Conservation (phyloP, 257 asterid species). For the Hygrophila difformis region DNA sequence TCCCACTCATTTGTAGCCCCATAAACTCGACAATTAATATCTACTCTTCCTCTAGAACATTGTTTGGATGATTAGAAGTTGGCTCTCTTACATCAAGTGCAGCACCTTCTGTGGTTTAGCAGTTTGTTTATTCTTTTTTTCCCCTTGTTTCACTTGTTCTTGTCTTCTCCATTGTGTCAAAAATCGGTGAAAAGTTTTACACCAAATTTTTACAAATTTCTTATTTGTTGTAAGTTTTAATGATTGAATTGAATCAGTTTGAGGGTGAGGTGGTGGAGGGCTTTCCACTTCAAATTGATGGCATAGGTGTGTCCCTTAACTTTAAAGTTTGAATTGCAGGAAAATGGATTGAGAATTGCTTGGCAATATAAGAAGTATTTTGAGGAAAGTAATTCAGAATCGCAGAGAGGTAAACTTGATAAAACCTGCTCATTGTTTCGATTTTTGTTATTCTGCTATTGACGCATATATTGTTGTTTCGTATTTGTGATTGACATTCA, state of each 20-base stretch:
- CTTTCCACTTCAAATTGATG: background rate
- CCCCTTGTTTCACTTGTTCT: constrained; percentile 2
- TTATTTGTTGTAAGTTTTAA: too few species aligned
- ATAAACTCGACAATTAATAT: too few species aligned
- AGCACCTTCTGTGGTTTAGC: too few species aligned
- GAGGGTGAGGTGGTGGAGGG: too few species aligned
- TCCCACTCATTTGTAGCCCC: too few species aligned
- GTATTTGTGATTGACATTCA: background rate
- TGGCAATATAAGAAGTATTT: constrained; percentile 96
- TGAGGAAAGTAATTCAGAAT: constrained; percentile 57
- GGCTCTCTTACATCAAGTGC: too few species aligned
- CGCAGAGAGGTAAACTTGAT: constrained; percentile 47
- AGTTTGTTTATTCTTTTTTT: constrained; percentile 2
- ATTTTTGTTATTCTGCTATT: background rate
- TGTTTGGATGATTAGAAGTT: too few species aligned
- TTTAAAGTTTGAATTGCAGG: constrained; percentile 35
- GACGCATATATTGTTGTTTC: background rate
- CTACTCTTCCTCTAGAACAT: too few species aligned
- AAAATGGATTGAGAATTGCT: constrained; percentile 83
- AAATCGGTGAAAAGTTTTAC: too few species aligned
- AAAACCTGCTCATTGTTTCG: constrained; percentile 3
- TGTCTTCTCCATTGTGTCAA: background rate
- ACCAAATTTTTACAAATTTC: too few species aligned
- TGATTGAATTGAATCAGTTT: too few species aligned
- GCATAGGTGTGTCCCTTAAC: too few species aligned